Evolutionary conservation across 179 eudicot species (phyloP).

Genomic region (Heliamphora ciliata): DNA sequence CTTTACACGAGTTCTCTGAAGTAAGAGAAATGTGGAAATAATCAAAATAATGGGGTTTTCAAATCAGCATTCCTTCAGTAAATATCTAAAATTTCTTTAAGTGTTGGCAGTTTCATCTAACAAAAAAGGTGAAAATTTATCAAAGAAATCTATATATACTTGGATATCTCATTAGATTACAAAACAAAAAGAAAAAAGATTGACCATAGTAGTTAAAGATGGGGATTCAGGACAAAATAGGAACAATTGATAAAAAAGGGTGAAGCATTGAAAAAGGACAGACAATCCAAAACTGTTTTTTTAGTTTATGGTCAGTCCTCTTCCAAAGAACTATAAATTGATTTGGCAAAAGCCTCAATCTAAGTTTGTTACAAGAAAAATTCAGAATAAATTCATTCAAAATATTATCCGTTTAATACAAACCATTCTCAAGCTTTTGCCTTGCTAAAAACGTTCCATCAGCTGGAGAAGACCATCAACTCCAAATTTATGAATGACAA

Average conservation of each 20-base stretch:
- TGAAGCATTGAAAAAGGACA: background rate
- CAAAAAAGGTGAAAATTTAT: background rate
- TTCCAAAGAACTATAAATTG: background rate
- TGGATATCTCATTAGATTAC: background rate
- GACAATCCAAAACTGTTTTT: background rate
- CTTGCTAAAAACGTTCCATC: background rate
- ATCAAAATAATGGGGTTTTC: background rate
- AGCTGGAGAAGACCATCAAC: background rate
- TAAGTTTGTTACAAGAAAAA: slow-evolving; percentile 4
- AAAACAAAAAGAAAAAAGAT: background rate
- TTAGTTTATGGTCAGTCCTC: background rate
- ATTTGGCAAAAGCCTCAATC: background rate
- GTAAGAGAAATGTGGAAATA: background rate
- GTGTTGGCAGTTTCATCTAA: background rate
- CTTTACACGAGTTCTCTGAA: background rate
- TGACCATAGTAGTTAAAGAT: background rate
- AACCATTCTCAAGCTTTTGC: background rate
- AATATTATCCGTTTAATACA: too few relatives aligned
- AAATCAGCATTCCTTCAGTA: background rate
- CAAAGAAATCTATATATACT: background rate
- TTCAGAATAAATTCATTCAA: background rate
- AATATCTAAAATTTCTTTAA: background rate
- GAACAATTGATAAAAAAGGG: background rate
- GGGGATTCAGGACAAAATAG: too few relatives aligned
- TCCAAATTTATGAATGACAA: background rate